phyloP scores from a whole-genome alignment of 495 filamentous ascomycete species.

The Paragyromitra xinjiangensis region DNA sequence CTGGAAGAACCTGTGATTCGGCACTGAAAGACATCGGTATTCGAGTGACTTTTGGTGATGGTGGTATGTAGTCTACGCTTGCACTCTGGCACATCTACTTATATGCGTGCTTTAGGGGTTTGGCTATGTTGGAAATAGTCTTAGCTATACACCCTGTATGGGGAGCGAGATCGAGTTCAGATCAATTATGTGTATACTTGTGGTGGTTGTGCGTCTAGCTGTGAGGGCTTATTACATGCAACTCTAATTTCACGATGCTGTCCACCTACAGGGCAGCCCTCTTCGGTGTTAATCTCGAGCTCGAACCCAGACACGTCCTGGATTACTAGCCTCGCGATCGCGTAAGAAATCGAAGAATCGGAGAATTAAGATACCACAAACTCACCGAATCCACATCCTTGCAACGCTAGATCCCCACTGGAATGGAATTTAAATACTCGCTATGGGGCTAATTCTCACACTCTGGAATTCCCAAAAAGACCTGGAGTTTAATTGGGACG shows the following conservation, averaged over 20 bases:
- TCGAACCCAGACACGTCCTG: too few relatives aligned
- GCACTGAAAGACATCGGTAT: not conserved
- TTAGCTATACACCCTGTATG: not conserved
- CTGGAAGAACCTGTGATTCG: conserved; percentile 22
- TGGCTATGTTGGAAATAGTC: not conserved
- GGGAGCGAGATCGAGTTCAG: not conserved
- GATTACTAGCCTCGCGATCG: too few relatives aligned
- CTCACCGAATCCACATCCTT: not conserved
- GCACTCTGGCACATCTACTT: not conserved
- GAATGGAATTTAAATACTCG: not conserved
- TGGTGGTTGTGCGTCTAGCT: not conserved
- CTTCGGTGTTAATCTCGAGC: too few relatives aligned
- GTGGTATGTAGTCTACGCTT: not conserved
- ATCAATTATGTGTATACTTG: too few relatives aligned
- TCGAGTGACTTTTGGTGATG: conserved; percentile 42
- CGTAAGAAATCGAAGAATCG: not conserved
- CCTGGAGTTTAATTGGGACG: not conserved
- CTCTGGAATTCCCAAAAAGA: not conserved
- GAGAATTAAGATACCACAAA: not conserved
- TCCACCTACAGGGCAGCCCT: too few relatives aligned
- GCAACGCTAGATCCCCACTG: not conserved
- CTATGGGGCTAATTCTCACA: not conserved
- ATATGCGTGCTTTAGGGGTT: conserved; percentile 3
- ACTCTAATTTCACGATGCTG: not conserved
- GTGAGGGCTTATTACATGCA: not conserved